These are phyloP conservation scores for Mortierella polycephala DNA, from an alignment of 371 early-diverging fungal species.

Conservation along the genomic window DNA sequence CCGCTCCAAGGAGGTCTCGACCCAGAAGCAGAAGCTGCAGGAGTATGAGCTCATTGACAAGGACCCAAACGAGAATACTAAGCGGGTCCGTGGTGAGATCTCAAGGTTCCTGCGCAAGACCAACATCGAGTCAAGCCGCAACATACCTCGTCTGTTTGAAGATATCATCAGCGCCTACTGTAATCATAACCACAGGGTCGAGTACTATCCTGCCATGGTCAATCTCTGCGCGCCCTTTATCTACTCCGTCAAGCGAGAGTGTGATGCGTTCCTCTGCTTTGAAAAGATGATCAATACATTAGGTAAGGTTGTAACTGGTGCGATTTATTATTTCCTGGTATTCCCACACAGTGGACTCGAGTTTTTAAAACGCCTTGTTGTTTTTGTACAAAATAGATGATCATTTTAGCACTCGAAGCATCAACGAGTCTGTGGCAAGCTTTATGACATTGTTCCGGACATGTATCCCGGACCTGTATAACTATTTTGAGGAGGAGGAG, in stretches of 20 bases:
- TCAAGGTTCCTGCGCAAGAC: conserved; percentile 76
- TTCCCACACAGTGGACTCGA: background rate
- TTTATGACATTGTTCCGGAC: conserved; percentile 84
- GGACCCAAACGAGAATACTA: conserved; percentile 77
- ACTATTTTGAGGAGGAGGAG: conserved; percentile 96
- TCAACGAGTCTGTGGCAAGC: conserved; percentile 77
- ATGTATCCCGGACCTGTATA: conserved; percentile 79
- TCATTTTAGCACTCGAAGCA: conserved; percentile 62
- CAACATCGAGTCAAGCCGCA: conserved; percentile 50
- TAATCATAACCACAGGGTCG: conserved; percentile 78
- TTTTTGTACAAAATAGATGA: conserved; percentile 63
- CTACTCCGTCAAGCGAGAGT: conserved; percentile 75
- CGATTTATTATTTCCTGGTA: background rate
- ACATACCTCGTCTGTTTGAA: conserved; percentile 69
- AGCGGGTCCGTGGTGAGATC: conserved; percentile 89
- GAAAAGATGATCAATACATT: conserved; percentile 75
- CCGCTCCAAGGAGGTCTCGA: conserved; percentile 76
- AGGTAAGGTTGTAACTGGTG: conserved; percentile 59
- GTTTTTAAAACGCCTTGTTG: background rate
- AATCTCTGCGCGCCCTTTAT: conserved; percentile 89
- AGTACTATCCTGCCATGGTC: conserved; percentile 83
- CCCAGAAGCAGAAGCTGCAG: conserved; percentile 71
- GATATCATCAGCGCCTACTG: conserved; percentile 86
- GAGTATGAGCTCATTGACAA: conserved; percentile 84
- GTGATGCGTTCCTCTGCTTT: conserved; percentile 87